These are phyloP conservation scores for Cylindrotheca closterium DNA, from an alignment of 108 stramenopile species.

Conservation along the genomic window DNA sequence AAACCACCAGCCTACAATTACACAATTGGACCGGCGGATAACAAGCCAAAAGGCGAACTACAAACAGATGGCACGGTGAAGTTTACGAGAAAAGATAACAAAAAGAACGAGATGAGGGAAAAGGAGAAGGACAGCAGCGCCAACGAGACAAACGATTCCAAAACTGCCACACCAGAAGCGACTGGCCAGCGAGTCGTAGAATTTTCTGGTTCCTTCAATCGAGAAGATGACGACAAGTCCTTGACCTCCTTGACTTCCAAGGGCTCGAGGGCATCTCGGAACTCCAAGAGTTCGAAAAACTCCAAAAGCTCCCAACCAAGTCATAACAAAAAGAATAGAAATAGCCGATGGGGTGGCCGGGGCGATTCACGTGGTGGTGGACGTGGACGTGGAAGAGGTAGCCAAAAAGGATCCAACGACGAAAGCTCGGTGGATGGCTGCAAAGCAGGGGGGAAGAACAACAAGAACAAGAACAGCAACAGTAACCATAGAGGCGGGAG, in stretches of 20 bases:
- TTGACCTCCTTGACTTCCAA: constrained; percentile 8
- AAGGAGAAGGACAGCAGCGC: not conserved
- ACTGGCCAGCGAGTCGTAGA: not conserved
- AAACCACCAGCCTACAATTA: constrained; percentile 9
- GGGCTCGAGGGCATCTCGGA: not conserved
- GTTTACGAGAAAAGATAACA: not conserved
- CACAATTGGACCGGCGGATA: constrained; percentile 16
- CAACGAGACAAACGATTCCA: no score
- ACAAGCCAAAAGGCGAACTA: constrained; percentile 18
- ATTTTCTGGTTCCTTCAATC: not conserved
- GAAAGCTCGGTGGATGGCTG: not conserved
- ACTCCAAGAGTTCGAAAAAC: not conserved
- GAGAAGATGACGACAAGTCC: constrained; percentile 2
- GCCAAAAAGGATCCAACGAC: not conserved
- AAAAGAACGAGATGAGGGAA: not conserved
- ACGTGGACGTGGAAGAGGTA: constrained; percentile 12
- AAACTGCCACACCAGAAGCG: not conserved
- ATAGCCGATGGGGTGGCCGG: constrained; percentile 1
- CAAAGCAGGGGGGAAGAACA: not conserved
- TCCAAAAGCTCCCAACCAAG: constrained; percentile 4
- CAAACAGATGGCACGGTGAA: constrained; percentile 25
- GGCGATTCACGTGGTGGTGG: constrained; percentile 6
- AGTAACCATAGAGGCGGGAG: not conserved
- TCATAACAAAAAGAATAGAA: not conserved
- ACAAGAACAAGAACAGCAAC: not conserved